phyloP scores from a whole-genome alignment of 1,284 basidiomycete genomes.

The Mycena sp. region DNA sequence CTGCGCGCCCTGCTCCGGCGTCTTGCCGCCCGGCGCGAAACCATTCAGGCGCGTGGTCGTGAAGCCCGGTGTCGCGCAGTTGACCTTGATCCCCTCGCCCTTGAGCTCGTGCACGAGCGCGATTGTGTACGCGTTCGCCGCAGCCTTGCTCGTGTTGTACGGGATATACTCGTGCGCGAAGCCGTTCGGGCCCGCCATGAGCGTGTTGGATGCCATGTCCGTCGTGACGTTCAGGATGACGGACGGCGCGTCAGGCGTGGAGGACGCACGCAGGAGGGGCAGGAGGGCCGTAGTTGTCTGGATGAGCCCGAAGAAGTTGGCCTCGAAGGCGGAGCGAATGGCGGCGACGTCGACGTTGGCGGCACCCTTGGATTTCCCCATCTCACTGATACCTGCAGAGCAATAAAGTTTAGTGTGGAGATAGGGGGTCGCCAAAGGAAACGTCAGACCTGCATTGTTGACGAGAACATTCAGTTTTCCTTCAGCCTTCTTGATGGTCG shows the following conservation, averaged over 20 bases:
- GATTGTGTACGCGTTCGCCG: constrained; percentile 31
- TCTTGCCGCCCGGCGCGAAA: constrained; percentile 47
- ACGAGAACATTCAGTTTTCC: constrained; percentile 58
- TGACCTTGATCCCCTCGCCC: constrained; percentile 26
- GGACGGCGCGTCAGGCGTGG: constrained; percentile 23
- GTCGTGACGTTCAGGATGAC: constrained; percentile 47
- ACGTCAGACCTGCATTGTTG: constrained; percentile 54
- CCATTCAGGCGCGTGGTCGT: constrained; percentile 54
- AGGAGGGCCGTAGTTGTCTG: constrained; percentile 47
- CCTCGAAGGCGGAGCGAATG: constrained; percentile 46
- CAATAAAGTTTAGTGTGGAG: not conserved
- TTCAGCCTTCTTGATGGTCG: constrained; percentile 49
- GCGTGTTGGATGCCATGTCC: constrained; percentile 66
- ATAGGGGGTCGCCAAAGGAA: not conserved
- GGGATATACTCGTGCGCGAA: constrained; percentile 11
- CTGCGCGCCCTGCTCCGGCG: constrained; percentile 43
- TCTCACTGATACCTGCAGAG: constrained; percentile 40
- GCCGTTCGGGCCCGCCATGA: constrained; percentile 45
- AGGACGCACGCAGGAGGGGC: constrained; percentile 40
- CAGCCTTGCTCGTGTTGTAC: constrained; percentile 32
- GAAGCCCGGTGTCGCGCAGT: constrained; percentile 48
- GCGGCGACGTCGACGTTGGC: constrained; percentile 42
- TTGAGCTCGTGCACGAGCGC: constrained; percentile 22
- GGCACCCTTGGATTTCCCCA: constrained; percentile 47
- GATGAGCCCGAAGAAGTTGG: constrained; percentile 51